Conservation (phyloP, 1,284 basidiomycete genomes). For the Sporisorium iseilematis-ciliati region DNA sequence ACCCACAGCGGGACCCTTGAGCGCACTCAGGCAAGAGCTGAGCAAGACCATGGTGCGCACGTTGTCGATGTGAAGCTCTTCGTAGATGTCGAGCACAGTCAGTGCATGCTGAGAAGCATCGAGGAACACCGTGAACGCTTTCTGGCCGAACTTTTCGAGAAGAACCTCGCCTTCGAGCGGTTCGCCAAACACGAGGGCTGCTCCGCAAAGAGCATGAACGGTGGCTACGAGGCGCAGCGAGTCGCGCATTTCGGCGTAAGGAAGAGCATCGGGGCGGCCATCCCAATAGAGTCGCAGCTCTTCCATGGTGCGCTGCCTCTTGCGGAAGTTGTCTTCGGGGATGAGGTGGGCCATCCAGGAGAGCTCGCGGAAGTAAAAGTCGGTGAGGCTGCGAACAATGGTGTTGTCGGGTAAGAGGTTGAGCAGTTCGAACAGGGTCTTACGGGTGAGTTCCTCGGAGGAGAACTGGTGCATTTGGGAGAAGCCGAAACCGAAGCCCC, state of each 20-base stretch:
- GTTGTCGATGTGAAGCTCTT: constrained; percentile 58
- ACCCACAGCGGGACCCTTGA: constrained; percentile 54
- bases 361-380: constrained; percentile 52
- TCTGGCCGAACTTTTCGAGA: constrained; percentile 26
- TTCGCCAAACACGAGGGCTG: constrained; percentile 40
- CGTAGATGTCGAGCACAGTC: constrained; percentile 53
- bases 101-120: constrained; percentile 53
- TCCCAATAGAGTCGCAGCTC: constrained; percentile 38
- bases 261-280: constrained; percentile 27
- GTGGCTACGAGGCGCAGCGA: constrained; percentile 39
- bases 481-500: constrained; percentile 53
- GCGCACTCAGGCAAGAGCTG: constrained; percentile 31
- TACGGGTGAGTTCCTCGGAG: constrained; percentile 37
- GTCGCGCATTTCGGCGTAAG: constrained; percentile 44
- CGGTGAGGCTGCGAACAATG: constrained; percentile 33
- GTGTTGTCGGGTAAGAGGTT: constrained; percentile 37
- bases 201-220: constrained; percentile 46
- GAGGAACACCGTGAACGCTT: constrained; percentile 47
- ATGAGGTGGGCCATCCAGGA: constrained; percentile 52
- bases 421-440: constrained; percentile 47
- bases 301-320: constrained; percentile 25
- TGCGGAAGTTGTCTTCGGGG: constrained; percentile 34
- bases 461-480: constrained; percentile 39
- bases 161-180: constrained; percentile 31
- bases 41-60: constrained; percentile 47